Base-by-base conservation (phyloP, 805 yeast genomes). In the Lachancea cidri region DNA sequence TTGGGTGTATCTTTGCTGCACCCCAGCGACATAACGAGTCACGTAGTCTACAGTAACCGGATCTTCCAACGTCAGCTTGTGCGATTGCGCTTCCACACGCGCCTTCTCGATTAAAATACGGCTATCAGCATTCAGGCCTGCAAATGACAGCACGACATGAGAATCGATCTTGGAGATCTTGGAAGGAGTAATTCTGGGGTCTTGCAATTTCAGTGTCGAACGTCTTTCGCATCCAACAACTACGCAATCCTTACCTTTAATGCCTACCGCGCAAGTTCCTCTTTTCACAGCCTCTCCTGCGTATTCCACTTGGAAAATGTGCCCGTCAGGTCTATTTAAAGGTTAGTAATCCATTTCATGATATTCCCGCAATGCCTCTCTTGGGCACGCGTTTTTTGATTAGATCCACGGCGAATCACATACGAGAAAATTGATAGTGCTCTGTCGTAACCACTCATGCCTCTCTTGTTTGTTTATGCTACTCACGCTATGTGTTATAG, bases 371-470 rank as follows among this genome's bases (percentile, higher is more conserved):
- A 22, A 7, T 22, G 9, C 7, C 27, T 7, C 9, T 11, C 9
- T 7, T 22, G 7, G 27, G 27, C 27, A 22, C 7, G 7, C 11
- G 27, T 11, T 7, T 22, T 7, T 22, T 22, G 9, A 22, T 22
- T 22, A 22, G 11, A 7, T 22, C 11, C 7, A 22, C 27, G 27
- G 27, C n/a, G n/a, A n/a, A n/a, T 15, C 33, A 79, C 89, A 54
- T 77, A 83, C 83, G 96, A 87, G 71, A 91, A 91, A 65, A 91
- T 94, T 48, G 97, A 89, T 57, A 91, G 77, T 43, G 98, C 98
- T 76, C 98, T 81, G 68, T 91, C 98, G 95, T 91, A 91, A 48
- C 98, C 98, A 75, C 96, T 86, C 98, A 91, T 91, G 35, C 14
- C 57, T 30, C 7, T 11, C 11, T 22, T 22, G 27, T 11, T 22